Percentiles rank a stretch among this genome's conserved stretches.
Evolutionary conservation across 2,329 filamentous ascomycete genomes (phyloP).

Genomic region (Colletotrichum viniferum): DNA sequence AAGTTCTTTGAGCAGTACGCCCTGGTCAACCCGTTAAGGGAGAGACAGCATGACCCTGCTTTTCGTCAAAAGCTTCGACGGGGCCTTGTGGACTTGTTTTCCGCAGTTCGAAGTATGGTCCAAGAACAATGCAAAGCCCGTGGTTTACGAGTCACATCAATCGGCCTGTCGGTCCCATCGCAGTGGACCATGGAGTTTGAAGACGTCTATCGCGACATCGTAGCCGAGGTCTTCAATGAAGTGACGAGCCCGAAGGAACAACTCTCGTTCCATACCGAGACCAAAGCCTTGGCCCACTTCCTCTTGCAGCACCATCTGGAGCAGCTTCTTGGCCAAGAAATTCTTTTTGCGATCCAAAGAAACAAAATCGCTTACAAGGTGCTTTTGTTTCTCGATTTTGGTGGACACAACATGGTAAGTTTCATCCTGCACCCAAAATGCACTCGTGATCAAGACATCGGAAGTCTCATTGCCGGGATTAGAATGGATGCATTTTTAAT

Average conservation of each 20-base stretch:
- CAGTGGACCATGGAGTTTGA: not conserved
- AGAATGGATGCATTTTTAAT: not conserved
- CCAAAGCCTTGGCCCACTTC: not conserved
- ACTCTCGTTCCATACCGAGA: not conserved
- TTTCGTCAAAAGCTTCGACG: not conserved
- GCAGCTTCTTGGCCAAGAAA: no score
- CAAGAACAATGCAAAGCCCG: not conserved
- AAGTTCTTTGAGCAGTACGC: not conserved
- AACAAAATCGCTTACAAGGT: no score
- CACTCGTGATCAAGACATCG: no score
- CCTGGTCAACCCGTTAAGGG: not conserved
- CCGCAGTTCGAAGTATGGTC: not conserved
- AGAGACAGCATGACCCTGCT: not conserved
- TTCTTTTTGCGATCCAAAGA: no score
- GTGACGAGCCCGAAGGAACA: fast-evolving
- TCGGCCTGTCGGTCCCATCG: not conserved
- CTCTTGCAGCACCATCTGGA: no score
- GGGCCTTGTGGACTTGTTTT: not conserved
- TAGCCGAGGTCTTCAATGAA: not conserved
- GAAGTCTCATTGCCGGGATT: not conserved
- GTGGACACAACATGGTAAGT: not conserved
- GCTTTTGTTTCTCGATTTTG: not conserved
- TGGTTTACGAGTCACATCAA: not conserved
- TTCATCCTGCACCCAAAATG: no score
- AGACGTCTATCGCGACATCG: not conserved